These are phyloP conservation scores for Aspergillus chevalieri DNA, from an alignment of 2,329 filamentous ascomycete genomes.

Conservation along the genomic window DNA sequence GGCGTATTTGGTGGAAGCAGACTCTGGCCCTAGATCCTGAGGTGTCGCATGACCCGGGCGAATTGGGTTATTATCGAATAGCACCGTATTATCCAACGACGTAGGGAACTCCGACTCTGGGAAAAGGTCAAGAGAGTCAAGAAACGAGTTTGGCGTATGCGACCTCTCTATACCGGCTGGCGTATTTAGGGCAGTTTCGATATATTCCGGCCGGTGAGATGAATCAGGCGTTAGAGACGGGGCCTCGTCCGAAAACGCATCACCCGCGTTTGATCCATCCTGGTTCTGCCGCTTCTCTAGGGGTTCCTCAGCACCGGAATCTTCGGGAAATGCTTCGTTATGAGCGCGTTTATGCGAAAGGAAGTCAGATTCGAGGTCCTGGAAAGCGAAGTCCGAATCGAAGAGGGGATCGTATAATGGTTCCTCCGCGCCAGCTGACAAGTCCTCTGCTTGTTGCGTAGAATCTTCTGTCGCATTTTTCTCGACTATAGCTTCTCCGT, in stretches of 20 bases:
- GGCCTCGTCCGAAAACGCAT: constrained; percentile 11
- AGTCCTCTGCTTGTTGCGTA: neutral
- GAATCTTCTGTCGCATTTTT: neutral
- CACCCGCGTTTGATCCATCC: constrained; percentile 3
- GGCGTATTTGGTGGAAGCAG: neutral
- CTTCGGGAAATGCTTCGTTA: constrained; percentile 16
- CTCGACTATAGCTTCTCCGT: neutral
- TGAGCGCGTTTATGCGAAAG: constrained; percentile 18
- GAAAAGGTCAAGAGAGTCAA: constrained; percentile 16
- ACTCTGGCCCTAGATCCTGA: neutral
- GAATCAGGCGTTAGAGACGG: constrained; percentile 17
- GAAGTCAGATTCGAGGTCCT: constrained; percentile 12
- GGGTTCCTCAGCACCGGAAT: constrained; percentile 7
- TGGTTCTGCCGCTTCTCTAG: constrained; percentile 14
- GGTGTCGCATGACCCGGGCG: neutral
- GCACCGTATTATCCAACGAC: constrained; percentile 1
- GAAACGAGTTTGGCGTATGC: constrained; percentile 13
- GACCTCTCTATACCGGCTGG: constrained; percentile 9
- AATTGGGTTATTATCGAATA: neutral
- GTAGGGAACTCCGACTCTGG: constrained; percentile 10
- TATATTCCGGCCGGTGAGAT: constrained; percentile 8
- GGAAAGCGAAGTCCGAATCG: constrained; percentile 11
- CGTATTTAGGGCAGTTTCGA: constrained; percentile 12
- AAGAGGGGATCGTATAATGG: constrained; percentile 14
- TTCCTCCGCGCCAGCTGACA: constrained; percentile 3